Conservation (phyloP, 1,284 basidiomycete genomes). For the Pulchroboletus neoregius region DNA sequence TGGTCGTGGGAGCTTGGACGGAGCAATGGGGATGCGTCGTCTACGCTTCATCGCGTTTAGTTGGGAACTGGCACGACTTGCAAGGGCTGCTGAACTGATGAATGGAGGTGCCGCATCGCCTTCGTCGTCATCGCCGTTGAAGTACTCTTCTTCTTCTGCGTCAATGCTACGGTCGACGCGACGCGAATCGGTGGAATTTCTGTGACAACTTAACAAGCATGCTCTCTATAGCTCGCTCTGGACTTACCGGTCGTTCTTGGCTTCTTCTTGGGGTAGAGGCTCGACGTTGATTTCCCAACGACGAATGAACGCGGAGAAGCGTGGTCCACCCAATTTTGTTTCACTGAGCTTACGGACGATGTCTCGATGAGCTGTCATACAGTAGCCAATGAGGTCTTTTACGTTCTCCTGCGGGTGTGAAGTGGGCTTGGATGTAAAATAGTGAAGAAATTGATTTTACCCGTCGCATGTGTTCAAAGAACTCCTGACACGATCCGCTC, state of each 20-base stretch:
- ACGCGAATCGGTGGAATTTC: conserved; percentile 41
- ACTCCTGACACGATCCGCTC: conserved; percentile 92
- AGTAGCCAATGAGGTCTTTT: conserved; percentile 78
- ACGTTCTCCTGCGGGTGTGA: conserved; percentile 68
- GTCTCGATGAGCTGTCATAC: conserved; percentile 76
- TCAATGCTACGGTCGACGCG: conserved; percentile 52
- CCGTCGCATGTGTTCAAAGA: conserved; percentile 86
- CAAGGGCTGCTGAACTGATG: conserved; percentile 34
- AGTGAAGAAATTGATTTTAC: conserved; percentile 43
- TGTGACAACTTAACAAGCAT: conserved; percentile 24
- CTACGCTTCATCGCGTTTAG: conserved; percentile 52
- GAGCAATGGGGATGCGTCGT: conserved; percentile 43
- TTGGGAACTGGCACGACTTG: conserved; percentile 37
- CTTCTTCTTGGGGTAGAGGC: conserved; percentile 59
- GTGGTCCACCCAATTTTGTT: conserved; percentile 56
- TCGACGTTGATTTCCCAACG: conserved; percentile 93
- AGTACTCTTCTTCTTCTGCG: conserved; percentile 85
- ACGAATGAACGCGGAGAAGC: conserved; percentile 70
- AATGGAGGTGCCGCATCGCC: conserved; percentile 34
- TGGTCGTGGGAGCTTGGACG: conserved; percentile 40
- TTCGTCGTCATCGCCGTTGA: conserved; percentile 73
- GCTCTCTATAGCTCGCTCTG: background rate
- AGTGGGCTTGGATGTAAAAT: conserved; percentile 7
- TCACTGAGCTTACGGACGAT: conserved; percentile 65
- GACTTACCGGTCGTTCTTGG: conserved; percentile 36